These are phyloP conservation scores for Rubia balearica DNA, from an alignment of 305 asterid species.

Conservation along the genomic window DNA sequence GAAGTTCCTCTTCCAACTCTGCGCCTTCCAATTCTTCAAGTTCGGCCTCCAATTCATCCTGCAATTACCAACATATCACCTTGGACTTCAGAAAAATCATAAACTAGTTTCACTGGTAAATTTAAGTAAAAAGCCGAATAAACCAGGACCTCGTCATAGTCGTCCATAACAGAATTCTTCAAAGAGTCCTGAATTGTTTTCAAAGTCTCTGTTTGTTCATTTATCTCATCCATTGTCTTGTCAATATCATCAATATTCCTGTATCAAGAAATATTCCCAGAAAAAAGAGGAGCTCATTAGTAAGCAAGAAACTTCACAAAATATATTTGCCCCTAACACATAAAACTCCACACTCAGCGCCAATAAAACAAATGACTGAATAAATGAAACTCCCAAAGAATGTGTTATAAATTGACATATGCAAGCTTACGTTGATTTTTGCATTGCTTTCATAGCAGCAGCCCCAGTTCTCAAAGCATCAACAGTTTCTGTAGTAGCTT, in stretches of 20 bases:
- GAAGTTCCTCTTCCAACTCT: constrained; percentile 43
- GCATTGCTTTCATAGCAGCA: constrained; percentile 51
- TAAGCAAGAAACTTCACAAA: not conserved
- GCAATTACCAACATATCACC: constrained; percentile 11
- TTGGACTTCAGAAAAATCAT: not conserved
- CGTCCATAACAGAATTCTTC: constrained; percentile 32
- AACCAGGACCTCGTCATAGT: constrained; percentile 34
- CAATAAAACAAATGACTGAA: not conserved
- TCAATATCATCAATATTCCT: constrained; percentile 49
- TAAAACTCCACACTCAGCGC: not conserved
- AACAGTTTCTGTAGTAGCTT: constrained; percentile 55
- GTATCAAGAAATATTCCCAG: constrained; percentile 5
- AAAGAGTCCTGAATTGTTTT: constrained; percentile 44
- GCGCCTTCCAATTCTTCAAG: constrained; percentile 44
- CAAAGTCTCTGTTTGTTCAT: constrained; percentile 47
- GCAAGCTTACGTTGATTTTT: constrained; percentile 40
- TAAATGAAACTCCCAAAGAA: not conserved
- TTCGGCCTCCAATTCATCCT: constrained; percentile 52
- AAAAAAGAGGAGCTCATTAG: not conserved
- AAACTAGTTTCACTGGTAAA: not conserved
- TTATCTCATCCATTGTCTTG: constrained; percentile 54
- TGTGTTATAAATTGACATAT: not conserved
- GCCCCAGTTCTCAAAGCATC: constrained; percentile 52
- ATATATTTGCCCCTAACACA: not conserved
- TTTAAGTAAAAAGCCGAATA: not conserved